Evolutionary conservation across 192 early-diverging fungal species (phyloP).

Genomic region (Podila verticillata): DNA sequence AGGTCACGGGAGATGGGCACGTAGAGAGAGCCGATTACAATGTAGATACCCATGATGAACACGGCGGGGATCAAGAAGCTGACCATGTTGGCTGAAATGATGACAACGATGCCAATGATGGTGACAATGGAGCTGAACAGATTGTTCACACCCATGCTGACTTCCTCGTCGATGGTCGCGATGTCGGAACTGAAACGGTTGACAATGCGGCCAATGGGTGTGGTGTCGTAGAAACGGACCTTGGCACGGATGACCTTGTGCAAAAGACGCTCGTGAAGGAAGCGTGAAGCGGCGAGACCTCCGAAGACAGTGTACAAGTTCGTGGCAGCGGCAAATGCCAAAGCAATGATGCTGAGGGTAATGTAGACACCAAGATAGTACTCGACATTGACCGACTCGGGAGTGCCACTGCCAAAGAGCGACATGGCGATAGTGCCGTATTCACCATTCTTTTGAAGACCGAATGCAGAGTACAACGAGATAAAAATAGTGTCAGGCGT

Average conservation of each 20-base stretch:
- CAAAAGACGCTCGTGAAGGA: conserved; percentile 65
- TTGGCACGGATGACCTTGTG: conserved; percentile 70
- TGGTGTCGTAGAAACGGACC: conserved; percentile 89
- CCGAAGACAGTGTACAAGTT: conserved; percentile 47
- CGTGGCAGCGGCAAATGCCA: conserved; percentile 43
- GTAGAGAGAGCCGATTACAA: conserved; percentile 72
- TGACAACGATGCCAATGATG: conserved; percentile 65
- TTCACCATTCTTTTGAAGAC: not conserved
- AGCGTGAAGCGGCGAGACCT: conserved; percentile 65
- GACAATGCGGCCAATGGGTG: conserved; percentile 80
- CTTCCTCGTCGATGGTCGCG: conserved; percentile 74
- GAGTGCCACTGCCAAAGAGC: conserved; percentile 3
- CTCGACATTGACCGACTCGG: conserved; percentile 49
- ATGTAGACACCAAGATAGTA: conserved; percentile 74
- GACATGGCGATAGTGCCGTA: conserved; percentile 11
- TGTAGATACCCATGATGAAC: conserved; percentile 64
- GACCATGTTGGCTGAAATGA: conserved; percentile 73
- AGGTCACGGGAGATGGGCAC: conserved; percentile 84
- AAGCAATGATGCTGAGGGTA: conserved; percentile 55
- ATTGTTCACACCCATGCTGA: conserved; percentile 57
- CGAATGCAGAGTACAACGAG: conserved; percentile 14
- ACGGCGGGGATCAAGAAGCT: conserved; percentile 72
- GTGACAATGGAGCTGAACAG: conserved; percentile 59
- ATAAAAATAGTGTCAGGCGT: not conserved
- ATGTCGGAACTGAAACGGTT: conserved; percentile 93